Base-by-base conservation (phyloP, 192 early-diverging fungal species). In the Thamnidium elegans region DNA sequence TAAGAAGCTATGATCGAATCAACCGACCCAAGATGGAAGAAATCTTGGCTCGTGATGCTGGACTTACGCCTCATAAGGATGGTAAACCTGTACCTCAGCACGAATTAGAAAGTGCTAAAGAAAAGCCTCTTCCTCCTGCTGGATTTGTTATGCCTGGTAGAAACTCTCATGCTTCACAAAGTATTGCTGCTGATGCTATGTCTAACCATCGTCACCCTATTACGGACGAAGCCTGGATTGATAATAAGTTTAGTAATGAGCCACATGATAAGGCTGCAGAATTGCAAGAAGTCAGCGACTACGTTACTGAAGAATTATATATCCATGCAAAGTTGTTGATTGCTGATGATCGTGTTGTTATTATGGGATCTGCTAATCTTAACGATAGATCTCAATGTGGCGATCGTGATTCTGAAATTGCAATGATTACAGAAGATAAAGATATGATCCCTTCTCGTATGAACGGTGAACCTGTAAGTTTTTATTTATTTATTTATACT, bases 341-440 rank as follows among this genome's bases (percentile, higher is more conserved):
- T 58, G 84, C 93, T 26, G 93, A 95, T 61, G 93, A 95, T 73
- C 85, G 86, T 13, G 75, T 84, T 48, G 91, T 89, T 32, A 85
- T 95, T 39, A 87, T 89, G 72, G 93, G 93, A 2, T 91, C 89
- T 32, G 93, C 93, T 21, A 95, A 95, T 71, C 79, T 95, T 61
- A 95, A 95, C 66, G 93, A 95, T 73, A 85, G 93, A 2, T 95
- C 93, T 0, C 91, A 91, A 76, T 73, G 86, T 32, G 93, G 93
- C 26, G 85, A 85, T 66, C 87, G 88, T 59, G 92, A 95, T 68
- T 92, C 89, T 10, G 93, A 95, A 78, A 87, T 95, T 55, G 93
- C 92, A 31, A 84, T 92, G 64, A 66, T 94, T 13, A 76, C 94
- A 11, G 88, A 90, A 62, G 92, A 95, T 68, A 79, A 81, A 7